Evolutionary conservation across 1,284 basidiomycete genomes (phyloP).

Genomic region (Heterobasidion annosum): DNA sequence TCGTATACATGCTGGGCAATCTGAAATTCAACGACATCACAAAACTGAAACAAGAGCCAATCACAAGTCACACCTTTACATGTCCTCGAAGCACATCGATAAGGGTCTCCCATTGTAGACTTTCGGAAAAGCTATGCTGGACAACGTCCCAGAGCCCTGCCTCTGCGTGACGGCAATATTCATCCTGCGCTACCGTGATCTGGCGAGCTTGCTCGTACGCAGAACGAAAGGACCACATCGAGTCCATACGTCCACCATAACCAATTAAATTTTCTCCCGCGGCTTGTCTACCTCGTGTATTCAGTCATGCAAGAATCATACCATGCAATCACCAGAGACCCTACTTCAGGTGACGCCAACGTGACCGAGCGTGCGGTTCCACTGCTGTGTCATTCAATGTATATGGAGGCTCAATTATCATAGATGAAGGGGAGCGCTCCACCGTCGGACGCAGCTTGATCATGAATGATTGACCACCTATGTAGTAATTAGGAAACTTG

Average conservation of each 20-base stretch:
- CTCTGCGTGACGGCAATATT: too few relatives aligned
- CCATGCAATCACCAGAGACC: conserved; percentile 6
- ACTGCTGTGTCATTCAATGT: conserved; percentile 28
- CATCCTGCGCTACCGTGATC: too few relatives aligned
- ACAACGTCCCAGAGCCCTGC: too few relatives aligned
- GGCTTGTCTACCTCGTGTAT: too few relatives aligned
- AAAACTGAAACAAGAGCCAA: background rate
- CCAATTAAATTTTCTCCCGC: too few relatives aligned
- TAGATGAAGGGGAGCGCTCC: conserved; percentile 50
- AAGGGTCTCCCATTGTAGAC: too few relatives aligned
- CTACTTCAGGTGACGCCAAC: conserved; percentile 59
- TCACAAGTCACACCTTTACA: too few relatives aligned
- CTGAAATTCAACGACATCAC: conserved; percentile 21
- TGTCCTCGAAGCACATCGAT: too few relatives aligned
- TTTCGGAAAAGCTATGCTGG: too few relatives aligned
- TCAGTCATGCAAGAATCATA: too few relatives aligned
- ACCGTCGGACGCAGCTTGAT: conserved; percentile 55
- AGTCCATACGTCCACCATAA: background rate
- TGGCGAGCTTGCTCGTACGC: too few relatives aligned
- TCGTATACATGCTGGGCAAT: conserved; percentile 79
- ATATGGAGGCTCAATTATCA: conserved; percentile 57
- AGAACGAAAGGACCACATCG: too few relatives aligned
- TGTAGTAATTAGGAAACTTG: background rate
- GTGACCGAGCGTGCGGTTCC: conserved; percentile 18
- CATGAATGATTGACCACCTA: conserved; percentile 62